phyloP scores from a whole-genome alignment of 176 grass and related monocot genomes.

The Rhynchospora tenuis region DNA sequence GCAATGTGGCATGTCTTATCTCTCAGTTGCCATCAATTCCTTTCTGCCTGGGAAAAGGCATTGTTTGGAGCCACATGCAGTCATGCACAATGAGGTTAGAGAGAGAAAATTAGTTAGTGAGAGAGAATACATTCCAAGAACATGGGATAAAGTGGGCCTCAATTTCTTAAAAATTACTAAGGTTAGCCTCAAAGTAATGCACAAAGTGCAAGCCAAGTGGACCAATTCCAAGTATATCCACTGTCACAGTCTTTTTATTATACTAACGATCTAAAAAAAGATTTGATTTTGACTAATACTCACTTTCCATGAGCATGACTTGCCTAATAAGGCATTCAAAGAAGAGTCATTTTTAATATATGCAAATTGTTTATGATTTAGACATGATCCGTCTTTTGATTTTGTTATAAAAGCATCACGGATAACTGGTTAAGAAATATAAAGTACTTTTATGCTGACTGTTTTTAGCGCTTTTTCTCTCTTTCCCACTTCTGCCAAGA shows the following conservation, averaged over 20 bases:
- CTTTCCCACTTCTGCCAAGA: neutral
- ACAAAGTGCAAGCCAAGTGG: constrained; percentile 12
- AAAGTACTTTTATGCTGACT: constrained; percentile 7
- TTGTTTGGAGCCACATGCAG: constrained; percentile 26
- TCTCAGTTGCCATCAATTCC: constrained; percentile 26
- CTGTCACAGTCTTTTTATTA: constrained; percentile 27
- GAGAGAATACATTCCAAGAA: constrained; percentile 27
- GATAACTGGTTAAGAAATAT: constrained; percentile 3
- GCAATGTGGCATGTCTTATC: constrained; percentile 17
- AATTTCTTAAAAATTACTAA: constrained; percentile 22
- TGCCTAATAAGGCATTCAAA: constrained; percentile 23
- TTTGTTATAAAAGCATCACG: neutral
- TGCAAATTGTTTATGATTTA: constrained; percentile 31
- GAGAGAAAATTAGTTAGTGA: constrained; percentile 20
- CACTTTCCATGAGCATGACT: constrained; percentile 16
- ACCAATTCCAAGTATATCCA: constrained; percentile 9
- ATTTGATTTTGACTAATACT: constrained; percentile 22
- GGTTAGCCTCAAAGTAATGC: neutral
- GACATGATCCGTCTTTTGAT: constrained; percentile 19
- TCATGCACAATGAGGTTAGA: constrained; percentile 19
- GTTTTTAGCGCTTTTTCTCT: neutral
- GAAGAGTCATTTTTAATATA: constrained; percentile 10
- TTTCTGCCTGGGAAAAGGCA: constrained; percentile 26
- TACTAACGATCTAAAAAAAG: constrained; percentile 16
- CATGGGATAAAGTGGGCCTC: constrained; percentile 29